Evolutionary conservation across 345 rosid genomes (phyloP).

Genomic region (Microcos paniculata): DNA sequence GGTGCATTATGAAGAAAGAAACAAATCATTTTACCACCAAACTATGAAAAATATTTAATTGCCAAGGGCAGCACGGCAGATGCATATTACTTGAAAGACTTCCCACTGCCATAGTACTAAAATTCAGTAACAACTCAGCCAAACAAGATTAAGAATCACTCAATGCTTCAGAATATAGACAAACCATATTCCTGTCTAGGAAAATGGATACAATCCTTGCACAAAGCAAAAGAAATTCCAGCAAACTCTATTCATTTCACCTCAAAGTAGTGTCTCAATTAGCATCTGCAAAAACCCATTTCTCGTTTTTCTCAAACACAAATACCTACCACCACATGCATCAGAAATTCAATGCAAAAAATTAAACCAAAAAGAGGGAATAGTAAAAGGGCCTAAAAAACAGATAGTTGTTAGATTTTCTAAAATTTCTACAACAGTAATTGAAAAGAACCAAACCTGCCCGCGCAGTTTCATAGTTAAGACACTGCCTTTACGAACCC

Average conservation of each 20-base stretch:
- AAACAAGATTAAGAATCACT: not conserved
- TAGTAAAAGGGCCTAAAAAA: not conserved
- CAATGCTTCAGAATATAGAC: not conserved
- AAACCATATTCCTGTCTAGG: not conserved
- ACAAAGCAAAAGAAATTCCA: not conserved
- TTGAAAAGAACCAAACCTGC: constrained; percentile 52
- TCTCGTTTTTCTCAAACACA: not conserved
- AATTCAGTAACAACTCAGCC: not conserved
- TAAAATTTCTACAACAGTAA: too few relatives aligned
- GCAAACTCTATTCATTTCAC: not conserved
- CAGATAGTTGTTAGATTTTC: too few relatives aligned
- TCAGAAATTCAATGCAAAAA: too few relatives aligned
- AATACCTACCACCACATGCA: not conserved
- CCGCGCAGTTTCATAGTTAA: constrained; percentile 85
- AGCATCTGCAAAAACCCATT: not conserved
- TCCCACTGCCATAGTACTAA: too few relatives aligned
- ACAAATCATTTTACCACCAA: not conserved
- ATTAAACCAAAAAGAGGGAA: not conserved
- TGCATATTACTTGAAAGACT: too few relatives aligned
- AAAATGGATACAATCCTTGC: not conserved
- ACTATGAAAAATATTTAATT: not conserved
- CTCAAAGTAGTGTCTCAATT: not conserved
- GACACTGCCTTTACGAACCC: constrained; percentile 83
- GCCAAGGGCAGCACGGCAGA: too few relatives aligned
- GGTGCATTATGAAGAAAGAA: too few relatives aligned